A percentile compares a stretch with the other conserved stretches of the same genome.
These are phyloP conservation scores for Gymnopilus dilepis DNA, from an alignment of 768 basidiomycete species.

Conservation along the genomic window DNA sequence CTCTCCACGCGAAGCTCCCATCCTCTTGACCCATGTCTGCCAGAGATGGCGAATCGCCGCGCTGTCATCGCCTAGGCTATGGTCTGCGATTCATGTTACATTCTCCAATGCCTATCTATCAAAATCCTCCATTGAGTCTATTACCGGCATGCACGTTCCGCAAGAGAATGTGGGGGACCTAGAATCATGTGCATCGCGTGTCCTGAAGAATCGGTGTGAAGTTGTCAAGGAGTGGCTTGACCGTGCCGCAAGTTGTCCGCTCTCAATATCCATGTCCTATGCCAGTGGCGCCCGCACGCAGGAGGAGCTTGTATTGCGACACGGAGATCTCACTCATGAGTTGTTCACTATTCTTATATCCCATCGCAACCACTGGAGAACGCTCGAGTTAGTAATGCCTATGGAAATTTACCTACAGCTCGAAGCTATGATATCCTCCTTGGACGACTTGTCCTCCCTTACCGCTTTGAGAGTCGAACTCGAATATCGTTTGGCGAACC, in stretches of 20 bases:
- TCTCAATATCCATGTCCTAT: neutral
- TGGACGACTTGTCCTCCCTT: neutral
- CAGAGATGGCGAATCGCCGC: conserved; percentile 5
- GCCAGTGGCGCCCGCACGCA: neutral
- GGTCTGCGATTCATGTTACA: conserved; percentile 1
- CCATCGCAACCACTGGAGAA: neutral
- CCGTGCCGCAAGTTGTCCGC: neutral
- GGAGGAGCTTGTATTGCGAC: neutral
- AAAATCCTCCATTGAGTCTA: neutral
- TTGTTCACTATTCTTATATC: neutral
- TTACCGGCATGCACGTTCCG: neutral
- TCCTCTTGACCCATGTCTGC: conserved; percentile 12
- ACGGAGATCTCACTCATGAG: neutral
- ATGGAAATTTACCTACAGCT: neutral
- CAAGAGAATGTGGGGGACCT: neutral
- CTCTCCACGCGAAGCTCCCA: conserved; percentile 6
- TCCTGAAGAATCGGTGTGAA: neutral
- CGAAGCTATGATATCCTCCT: neutral
- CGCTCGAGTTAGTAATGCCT: neutral
- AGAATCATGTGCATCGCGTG: neutral
- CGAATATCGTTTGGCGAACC: neutral
- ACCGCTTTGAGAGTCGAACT: neutral
- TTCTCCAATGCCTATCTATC: neutral
- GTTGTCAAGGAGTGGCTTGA: conserved; percentile 3
- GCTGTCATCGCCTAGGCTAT: conserved; percentile 3